Percentiles rank a stretch among this genome's conserved stretches.
These are phyloP conservation scores for Lepidium africanum DNA, from an alignment of 345 rosid species.

Conservation along the genomic window DNA sequence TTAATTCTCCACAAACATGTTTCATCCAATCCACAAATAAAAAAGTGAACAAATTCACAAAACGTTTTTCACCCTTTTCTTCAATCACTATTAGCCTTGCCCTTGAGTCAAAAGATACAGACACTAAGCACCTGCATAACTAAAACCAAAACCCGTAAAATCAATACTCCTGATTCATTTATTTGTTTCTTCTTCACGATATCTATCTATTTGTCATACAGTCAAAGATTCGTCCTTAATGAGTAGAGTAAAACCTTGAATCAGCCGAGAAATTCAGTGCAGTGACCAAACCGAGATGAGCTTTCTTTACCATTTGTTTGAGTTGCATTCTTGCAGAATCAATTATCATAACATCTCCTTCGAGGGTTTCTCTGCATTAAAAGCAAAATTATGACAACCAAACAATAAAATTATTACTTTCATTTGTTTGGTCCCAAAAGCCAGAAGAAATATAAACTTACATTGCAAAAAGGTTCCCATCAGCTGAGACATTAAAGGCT, in stretches of 20 bases:
- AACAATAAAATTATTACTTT: not conserved
- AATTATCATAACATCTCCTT: slow-evolving; percentile 61
- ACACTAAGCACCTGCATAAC: slow-evolving; percentile 59
- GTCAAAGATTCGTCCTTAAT: not conserved
- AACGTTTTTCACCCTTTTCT: slow-evolving; percentile 9
- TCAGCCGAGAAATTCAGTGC: slow-evolving; percentile 72
- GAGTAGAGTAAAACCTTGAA: slow-evolving; percentile 55
- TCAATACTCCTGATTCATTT: not conserved
- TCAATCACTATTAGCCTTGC: slow-evolving; percentile 63
- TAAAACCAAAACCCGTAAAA: too few relatives aligned
- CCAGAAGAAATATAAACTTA: slow-evolving; percentile 11
- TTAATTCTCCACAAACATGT: too few relatives aligned
- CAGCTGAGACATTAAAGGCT: slow-evolving; percentile 72
- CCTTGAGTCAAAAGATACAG: slow-evolving; percentile 88
- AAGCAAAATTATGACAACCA: not conserved
- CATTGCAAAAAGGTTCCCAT: slow-evolving; percentile 80
- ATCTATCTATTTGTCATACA: not conserved
- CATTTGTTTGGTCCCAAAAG: not conserved
- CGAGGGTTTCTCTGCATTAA: slow-evolving; percentile 56
- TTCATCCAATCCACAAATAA: too few relatives aligned
- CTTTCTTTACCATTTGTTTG: slow-evolving; percentile 44
- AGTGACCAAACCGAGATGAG: slow-evolving; percentile 85
- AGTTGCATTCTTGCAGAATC: slow-evolving; percentile 42
- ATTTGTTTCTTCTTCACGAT: not conserved
- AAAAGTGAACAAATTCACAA: too few relatives aligned